A percentile compares a stretch with the other conserved stretches of the same genome.
These are phyloP conservation scores for Lactarius vividus DNA, from an alignment of 768 basidiomycete genomes.

Conservation along the genomic window DNA sequence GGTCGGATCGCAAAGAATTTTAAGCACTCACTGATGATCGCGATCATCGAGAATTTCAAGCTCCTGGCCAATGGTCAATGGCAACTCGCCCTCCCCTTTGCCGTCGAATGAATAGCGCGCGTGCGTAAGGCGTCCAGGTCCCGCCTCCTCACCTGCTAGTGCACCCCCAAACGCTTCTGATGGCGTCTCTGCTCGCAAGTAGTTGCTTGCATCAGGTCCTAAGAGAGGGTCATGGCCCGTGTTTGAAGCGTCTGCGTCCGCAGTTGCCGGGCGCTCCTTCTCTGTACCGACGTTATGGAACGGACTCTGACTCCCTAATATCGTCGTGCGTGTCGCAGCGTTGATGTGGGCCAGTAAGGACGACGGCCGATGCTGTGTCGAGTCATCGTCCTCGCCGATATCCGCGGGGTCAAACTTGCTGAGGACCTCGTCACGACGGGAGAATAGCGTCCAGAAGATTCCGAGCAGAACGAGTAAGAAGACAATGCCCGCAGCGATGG, in stretches of 20 bases:
- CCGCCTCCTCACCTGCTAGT: conserved; percentile 52
- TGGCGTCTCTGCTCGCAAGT: conserved; percentile 77
- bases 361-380: conserved; percentile 76
- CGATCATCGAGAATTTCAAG: conserved; percentile 77
- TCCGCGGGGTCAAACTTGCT: conserved; percentile 61
- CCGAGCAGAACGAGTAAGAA: conserved; percentile 84
- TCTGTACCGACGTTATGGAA: conserved; percentile 42
- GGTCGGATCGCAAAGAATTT: neutral
- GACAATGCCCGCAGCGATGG: conserved; percentile 91
- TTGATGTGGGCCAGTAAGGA: conserved; percentile 90
- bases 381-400: conserved; percentile 69
- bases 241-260: conserved; percentile 33
- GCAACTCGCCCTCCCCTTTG: conserved; percentile 72
- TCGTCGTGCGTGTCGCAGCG: conserved; percentile 81
- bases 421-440: conserved; percentile 71
- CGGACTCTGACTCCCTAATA: conserved; percentile 53
- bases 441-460: conserved; percentile 86
- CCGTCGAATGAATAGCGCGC: conserved; percentile 85
- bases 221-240: conserved; percentile 54
- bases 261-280: conserved; percentile 53
- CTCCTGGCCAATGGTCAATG: conserved; percentile 64
- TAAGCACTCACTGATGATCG: conserved; percentile 65
- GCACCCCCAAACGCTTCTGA: conserved; percentile 66
- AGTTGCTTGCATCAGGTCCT: conserved; percentile 70
- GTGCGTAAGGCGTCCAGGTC: conserved; percentile 68